Evolutionary conservation across 257 asterid genomes (phyloP).

Genomic region (Solanum pinnatisectum): DNA sequence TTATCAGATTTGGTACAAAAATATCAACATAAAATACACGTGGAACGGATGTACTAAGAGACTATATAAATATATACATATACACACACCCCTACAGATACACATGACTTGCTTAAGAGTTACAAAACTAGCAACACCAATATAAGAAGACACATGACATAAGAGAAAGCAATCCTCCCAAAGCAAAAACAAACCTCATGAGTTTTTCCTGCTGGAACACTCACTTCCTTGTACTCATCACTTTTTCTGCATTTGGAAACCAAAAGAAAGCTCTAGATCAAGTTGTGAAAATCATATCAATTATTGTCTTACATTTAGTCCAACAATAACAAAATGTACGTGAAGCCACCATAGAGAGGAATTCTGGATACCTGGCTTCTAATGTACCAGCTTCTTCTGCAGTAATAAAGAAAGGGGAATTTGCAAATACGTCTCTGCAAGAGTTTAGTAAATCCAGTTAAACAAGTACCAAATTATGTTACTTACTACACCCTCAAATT

Average conservation of each 20-base stretch:
- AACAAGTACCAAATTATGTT: not conserved
- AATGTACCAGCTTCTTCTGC: slow-evolving; percentile 87
- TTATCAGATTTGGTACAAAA: not conserved
- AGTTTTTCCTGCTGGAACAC: slow-evolving; percentile 67
- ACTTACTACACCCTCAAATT: not conserved
- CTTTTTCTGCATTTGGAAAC: slow-evolving; percentile 36
- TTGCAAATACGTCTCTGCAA: slow-evolving; percentile 75
- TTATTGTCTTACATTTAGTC: not conserved
- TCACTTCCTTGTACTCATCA: slow-evolving; percentile 74
- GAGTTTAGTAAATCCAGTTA: slow-evolving; percentile 6
- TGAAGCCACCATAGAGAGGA: slow-evolving; percentile 1
- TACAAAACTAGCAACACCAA: not conserved
- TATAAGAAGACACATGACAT: not conserved
- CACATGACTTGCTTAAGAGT: not conserved
- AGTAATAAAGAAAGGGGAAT: slow-evolving; percentile 82
- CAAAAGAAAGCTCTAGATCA: not conserved
- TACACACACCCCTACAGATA: not conserved
- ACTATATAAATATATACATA: not conserved
- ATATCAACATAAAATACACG: not conserved
- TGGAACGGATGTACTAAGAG: not conserved
- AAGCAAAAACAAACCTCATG: slow-evolving; percentile 60
- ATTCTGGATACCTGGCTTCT: slow-evolving; percentile 47
- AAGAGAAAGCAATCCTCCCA: not conserved
- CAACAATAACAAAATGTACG: not conserved
- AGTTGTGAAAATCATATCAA: not conserved